phyloP scores from a whole-genome alignment of 2,329 filamentous ascomycete species.

The Epichloe typhina region DNA sequence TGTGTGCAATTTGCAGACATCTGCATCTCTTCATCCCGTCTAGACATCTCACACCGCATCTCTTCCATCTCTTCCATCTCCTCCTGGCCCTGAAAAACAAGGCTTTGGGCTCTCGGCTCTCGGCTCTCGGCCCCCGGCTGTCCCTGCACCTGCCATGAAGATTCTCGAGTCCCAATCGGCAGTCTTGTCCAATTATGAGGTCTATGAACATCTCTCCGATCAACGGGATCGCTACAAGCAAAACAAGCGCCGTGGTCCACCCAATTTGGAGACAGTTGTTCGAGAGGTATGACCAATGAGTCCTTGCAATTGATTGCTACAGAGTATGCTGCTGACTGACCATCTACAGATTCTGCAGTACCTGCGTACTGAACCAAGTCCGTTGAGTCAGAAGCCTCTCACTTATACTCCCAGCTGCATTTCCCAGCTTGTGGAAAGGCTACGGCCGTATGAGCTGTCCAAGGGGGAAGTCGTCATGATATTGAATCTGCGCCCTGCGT shows the following conservation, averaged over 20 bases:
- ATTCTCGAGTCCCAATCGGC: slow-evolving; percentile 59
- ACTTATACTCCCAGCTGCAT: slow-evolving; percentile 42
- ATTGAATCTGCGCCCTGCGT: slow-evolving; percentile 49
- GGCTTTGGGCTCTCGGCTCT: background rate
- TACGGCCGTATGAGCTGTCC: slow-evolving; percentile 46
- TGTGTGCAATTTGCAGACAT: background rate
- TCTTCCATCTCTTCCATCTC: background rate
- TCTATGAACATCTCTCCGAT: slow-evolving; percentile 50
- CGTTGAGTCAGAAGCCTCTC: slow-evolving; percentile 39
- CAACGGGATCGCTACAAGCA: slow-evolving; percentile 39
- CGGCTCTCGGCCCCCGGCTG: background rate
- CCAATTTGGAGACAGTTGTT: slow-evolving; percentile 47
- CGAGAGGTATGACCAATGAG: slow-evolving; percentile 39
- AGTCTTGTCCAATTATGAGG: slow-evolving; percentile 60
- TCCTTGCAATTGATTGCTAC: background rate
- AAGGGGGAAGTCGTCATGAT: slow-evolving; percentile 62
- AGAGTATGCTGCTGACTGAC: background rate
- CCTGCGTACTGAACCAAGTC: slow-evolving; percentile 39
- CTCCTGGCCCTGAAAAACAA: background rate
- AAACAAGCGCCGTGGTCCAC: slow-evolving; percentile 36
- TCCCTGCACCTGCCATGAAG: slow-evolving; percentile 37
- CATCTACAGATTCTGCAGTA: slow-evolving; percentile 44
- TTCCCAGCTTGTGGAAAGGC: slow-evolving; percentile 36
- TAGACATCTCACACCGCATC: background rate
- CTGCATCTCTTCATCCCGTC: background rate